Base-by-base conservation (phyloP, 2,329 filamentous ascomycete species). In the Penicillium thymicola region DNA sequence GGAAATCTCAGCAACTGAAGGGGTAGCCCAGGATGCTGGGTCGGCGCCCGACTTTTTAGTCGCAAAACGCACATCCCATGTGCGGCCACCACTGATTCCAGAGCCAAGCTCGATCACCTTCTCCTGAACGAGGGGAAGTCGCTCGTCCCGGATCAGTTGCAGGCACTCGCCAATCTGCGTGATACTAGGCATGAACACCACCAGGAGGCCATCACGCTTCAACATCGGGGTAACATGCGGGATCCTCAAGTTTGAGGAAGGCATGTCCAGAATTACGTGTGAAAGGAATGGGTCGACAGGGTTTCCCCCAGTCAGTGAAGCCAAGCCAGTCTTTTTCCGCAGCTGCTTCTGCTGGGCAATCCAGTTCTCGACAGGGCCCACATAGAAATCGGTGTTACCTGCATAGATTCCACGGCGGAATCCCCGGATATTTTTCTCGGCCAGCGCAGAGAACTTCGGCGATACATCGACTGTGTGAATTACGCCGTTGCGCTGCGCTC, bases 121-220 rank as follows among this genome's bases (percentile, higher is more conserved):
- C 45, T 80, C 76, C 57, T 78, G 68, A 9, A 73, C 60, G 44
- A 86, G 78, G 0, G 84, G 83, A 51, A 90, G 75, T 2, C 72
- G 73, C 13, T 82, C 75, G 28, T 80, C 73, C 55, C 80, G 81
- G 32, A 85, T 81, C 38, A 77, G 70, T 44, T 81, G 74, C 28
- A 87, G 76, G 57, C 87, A 89, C 5, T 85, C 81, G 40, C 81
- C 85, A 54, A 93, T 88, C 71, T 93, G 90, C 10, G 89, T 92
- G 57, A 94, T 85, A 64, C 85, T 90, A 0, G 90, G 90, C 61
- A 85, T 86, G 75, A 92, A 94, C 1, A 91, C 79, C 14, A 88
- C 78, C 32, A 93, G 76, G 9, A 83, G 76, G 0, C 86, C 89
- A 65, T 89, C 83, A 2, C 82, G 79, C 38, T 82, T 82, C 51